Evolutionary conservation across 2,329 filamentous ascomycete genomes (phyloP).

Genomic region (Penicillium sp.): DNA sequence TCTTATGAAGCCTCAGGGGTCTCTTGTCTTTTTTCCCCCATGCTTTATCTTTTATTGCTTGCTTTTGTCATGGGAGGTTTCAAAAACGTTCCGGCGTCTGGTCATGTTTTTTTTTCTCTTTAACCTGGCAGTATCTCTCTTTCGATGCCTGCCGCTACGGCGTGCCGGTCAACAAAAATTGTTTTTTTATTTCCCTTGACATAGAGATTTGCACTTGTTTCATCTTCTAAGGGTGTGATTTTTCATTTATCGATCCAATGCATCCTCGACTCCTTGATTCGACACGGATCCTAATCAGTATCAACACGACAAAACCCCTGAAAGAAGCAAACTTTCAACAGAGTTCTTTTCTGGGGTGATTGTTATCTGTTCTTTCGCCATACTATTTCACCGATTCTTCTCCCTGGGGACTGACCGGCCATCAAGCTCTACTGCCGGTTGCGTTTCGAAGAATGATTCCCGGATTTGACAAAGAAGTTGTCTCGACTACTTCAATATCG

Average conservation of each 20-base stretch:
- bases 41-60: slow-evolving; percentile 17
- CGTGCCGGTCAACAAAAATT: slow-evolving; percentile 29
- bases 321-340: slow-evolving; percentile 23
- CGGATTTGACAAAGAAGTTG: neutral
- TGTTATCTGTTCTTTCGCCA: slow-evolving; percentile 1
- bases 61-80: slow-evolving; percentile 30
- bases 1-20: slow-evolving; percentile 26
- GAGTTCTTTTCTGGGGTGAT: slow-evolving; percentile 18
- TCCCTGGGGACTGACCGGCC: neutral
- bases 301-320: slow-evolving; percentile 27
- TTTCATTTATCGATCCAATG: slow-evolving; percentile 21
- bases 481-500: slow-evolving; percentile 8
- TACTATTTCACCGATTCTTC: neutral
- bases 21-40: slow-evolving; percentile 6
- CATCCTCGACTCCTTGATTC: slow-evolving; percentile 14
- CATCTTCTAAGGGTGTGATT: slow-evolving; percentile 13
- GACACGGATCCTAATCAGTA: slow-evolving; percentile 31
- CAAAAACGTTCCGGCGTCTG: slow-evolving; percentile 40
- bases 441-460: neutral
- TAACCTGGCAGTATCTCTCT: slow-evolving; percentile 30
- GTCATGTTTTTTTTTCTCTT: slow-evolving; percentile 30
- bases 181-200: slow-evolving; percentile 29
- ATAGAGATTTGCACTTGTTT: slow-evolving; percentile 33
- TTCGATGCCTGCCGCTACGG: slow-evolving; percentile 33
- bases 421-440: neutral